phyloP scores from a whole-genome alignment of 208 protist species.

The Porcisia deanei region DNA sequence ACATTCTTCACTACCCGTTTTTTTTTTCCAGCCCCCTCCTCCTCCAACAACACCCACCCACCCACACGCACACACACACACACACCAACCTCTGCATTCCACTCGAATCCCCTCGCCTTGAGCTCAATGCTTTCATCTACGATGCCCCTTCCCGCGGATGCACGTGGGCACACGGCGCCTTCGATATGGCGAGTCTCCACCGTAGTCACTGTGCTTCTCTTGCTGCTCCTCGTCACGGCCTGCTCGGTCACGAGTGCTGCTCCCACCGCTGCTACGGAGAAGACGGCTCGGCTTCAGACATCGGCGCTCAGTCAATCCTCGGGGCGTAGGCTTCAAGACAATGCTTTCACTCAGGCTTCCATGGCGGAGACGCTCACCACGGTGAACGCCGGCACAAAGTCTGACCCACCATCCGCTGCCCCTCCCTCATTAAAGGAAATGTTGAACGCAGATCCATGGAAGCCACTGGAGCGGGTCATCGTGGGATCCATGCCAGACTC shows the following conservation, averaged over 20 bases:
- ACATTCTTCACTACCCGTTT: too few relatives aligned
- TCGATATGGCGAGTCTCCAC: neutral
- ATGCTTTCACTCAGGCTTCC: slow-evolving; percentile 6
- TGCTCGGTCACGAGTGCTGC: neutral
- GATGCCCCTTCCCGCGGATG: neutral
- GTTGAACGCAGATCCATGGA: neutral
- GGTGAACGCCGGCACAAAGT: slow-evolving; percentile 1
- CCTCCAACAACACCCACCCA: neutral
- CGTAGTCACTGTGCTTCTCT: slow-evolving; percentile 6
- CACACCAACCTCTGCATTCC: too few relatives aligned
- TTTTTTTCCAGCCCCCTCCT: too few relatives aligned
- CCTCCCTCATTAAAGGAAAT: too few relatives aligned
- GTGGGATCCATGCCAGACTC: neutral
- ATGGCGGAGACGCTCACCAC: slow-evolving; percentile 3
- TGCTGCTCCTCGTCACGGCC: neutral
- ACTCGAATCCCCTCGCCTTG: too few relatives aligned
- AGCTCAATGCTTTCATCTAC: neutral
- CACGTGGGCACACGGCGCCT: neutral
- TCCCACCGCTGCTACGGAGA: neutral
- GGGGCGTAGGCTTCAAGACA: slow-evolving; percentile 7
- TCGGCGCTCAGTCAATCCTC: slow-evolving; percentile 9
- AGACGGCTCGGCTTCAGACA: neutral
- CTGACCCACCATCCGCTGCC: neutral
- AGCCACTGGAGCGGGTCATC: neutral
- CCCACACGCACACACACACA: neutral